A percentile compares a stretch with the other conserved stretches of the same genome.
These are phyloP conservation scores for Sporormia fimetaria DNA, from an alignment of 495 filamentous ascomycete genomes.

Conservation along the genomic window DNA sequence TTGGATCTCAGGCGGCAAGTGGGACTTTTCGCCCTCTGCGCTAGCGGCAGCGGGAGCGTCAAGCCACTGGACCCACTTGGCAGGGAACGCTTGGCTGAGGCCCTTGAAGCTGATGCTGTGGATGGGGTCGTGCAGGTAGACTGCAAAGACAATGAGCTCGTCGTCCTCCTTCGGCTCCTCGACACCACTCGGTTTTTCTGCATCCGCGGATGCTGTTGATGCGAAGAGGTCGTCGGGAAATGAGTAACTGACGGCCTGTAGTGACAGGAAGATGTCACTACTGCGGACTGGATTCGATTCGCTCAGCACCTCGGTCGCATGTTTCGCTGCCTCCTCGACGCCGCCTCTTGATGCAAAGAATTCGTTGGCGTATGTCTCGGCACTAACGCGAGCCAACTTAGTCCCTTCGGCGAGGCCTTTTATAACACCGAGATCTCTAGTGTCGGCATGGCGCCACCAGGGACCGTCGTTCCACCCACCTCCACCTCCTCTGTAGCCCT, in stretches of 20 bases:
- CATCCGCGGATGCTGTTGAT: conserved; percentile 37
- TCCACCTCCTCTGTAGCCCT: conserved; percentile 39
- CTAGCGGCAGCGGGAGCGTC: conserved; percentile 55
- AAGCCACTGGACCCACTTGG: conserved; percentile 82
- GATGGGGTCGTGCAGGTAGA: conserved; percentile 87
- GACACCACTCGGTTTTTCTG: conserved; percentile 39
- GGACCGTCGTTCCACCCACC: conserved; percentile 82
- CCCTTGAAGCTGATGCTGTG: conserved; percentile 82
- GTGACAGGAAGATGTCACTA: conserved; percentile 87
- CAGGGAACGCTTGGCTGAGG: conserved; percentile 72
- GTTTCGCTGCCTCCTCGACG: conserved; percentile 65
- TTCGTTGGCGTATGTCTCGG: conserved; percentile 76
- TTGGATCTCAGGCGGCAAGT: conserved; percentile 68
- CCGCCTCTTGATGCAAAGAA: conserved; percentile 68
- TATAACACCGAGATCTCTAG: conserved; percentile 69
- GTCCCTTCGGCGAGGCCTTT: conserved; percentile 74
- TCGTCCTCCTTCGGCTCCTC: conserved; percentile 42
- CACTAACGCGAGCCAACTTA: conserved; percentile 75
- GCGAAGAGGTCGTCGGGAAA: conserved; percentile 57
- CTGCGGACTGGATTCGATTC: conserved; percentile 82
- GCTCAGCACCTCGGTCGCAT: conserved; percentile 58
- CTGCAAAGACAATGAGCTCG: conserved; percentile 64
- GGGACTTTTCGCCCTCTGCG: conserved; percentile 29
- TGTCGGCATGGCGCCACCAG: conserved; percentile 73
- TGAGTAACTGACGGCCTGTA: conserved; percentile 69